Evolutionary conservation across 805 yeast species (phyloP), one percentile per base, ranked within the genome.

Genomic region (Candida nemodendra): DNA sequence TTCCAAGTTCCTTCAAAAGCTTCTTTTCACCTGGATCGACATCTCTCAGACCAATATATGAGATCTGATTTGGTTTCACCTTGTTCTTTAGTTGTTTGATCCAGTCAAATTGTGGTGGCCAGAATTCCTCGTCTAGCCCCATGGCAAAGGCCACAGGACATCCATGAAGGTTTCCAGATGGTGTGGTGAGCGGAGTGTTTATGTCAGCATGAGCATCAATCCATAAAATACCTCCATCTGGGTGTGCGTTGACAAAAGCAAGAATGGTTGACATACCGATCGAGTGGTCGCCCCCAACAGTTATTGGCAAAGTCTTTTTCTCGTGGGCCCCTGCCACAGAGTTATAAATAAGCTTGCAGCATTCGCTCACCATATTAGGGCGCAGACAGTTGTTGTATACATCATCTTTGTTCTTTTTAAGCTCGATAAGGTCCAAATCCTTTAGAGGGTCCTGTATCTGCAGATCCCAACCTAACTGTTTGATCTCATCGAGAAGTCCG

Each of bases 161-260:
- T 5, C 99, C 99, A 62, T 91, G 99, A 52, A 91, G 71, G 62
- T 91, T 93, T 28, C 98, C 98, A 6, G 91, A 79, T 19, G 75
- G 83, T 2, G 97, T 81, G 7, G 88, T 78, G 24, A 71, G 69
- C 9, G 96, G 86, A 1, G 97, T 84, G 69, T 93, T 93, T 59
- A 93, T 83, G 62, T 91, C 99, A 14, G 98, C 96, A 62, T 91
- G 99, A 0, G 99, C 99, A 65, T 91, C 99, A 52, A 91, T 83
- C 99, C 99, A 91, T 45, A 91, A 60, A 27, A 91, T 71, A 54
- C 95, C 89, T 18, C 95, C 88, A 51, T 90, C 88, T 14, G 96
- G 96, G 59, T 83, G 71, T 47, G 77, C 74, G 13, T 76, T 78
- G 45, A 88, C 71, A 22, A 90, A 85, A 2, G 95, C 98, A 21